Base-by-base conservation (phyloP, 345 rosid genomes). In the Acer yangbiense region DNA sequence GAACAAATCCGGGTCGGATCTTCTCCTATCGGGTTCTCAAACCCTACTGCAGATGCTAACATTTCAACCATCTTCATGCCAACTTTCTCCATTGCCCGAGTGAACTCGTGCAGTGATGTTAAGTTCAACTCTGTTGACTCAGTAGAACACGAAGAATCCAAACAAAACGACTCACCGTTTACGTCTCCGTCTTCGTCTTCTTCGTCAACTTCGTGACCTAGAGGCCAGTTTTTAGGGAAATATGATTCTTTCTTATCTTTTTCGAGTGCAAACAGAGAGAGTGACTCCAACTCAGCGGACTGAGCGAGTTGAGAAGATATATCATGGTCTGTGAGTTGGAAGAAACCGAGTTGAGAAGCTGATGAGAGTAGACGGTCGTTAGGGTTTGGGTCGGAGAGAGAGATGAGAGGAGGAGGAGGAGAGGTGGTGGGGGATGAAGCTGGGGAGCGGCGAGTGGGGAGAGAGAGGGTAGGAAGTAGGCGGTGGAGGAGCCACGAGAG, bases 191-290 rank as follows among this genome's bases (percentile, higher is more conserved):
- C 85, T 20, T 69, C 86, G 0, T 77, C 87, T 61, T 87, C 88
- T 0, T 85, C 87, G 8, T 69, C 88, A 21, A 68, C 65, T 43
- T 84, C 94, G 75, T 83, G 90, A 3, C 98, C 98, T 11, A 90
- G 69, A 35, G 98, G 98, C 97, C 96, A 90, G 83, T 87, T 87
- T 18, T 74, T 83, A 0, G 93, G 97, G 55, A 94, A 89, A n/a
- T 27, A 69, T 3, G 89, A 67, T 76, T 85, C 82, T 7, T 84
- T 92, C 58, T 82, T 44, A 16, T 86, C 86, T 12, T 32, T 32
- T 21, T 64, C 65, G 64, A 92, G 92, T 3, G 87, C 79, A 29
- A 90, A 87, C 74, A 94, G 91, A 4, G 90, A 75, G 9, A 84
- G 68, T 2, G 91, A 72, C 6, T 90, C 90, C 4, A 86, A 73